Percentiles rank a stretch among this genome's conserved stretches.
Conservation (phyloP, 345 rosid species). For the Gossypium raimondii region DNA sequence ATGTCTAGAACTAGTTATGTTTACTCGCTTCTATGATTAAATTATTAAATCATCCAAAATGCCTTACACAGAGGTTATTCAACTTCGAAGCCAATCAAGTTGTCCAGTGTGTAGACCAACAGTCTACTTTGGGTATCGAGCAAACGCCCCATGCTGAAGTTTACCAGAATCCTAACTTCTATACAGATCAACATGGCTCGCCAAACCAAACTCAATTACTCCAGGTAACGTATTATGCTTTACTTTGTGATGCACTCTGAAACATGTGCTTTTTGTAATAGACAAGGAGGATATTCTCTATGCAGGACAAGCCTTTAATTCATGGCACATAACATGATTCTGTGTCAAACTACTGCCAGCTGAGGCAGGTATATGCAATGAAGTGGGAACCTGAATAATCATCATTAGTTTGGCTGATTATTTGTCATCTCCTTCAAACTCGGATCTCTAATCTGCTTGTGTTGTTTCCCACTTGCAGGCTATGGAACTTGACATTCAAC, state of each 20-base stretch:
- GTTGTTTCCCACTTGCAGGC: slow-evolving; percentile 20
- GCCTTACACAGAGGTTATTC: slow-evolving; percentile 24
- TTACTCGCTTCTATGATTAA: neutral
- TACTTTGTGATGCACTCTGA: neutral
- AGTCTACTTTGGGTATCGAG: slow-evolving; percentile 25
- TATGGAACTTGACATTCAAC: slow-evolving; percentile 27
- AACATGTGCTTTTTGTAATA: neutral
- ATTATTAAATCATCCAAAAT: neutral
- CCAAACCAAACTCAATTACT: slow-evolving; percentile 23
- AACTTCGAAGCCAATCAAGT: slow-evolving; percentile 28
- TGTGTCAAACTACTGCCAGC: slow-evolving; percentile 9
- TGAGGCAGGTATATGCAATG: slow-evolving; percentile 22
- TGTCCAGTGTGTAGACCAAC: slow-evolving; percentile 22
- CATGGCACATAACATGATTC: slow-evolving; percentile 13
- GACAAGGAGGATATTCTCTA: neutral
- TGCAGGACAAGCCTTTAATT: slow-evolving; percentile 22
- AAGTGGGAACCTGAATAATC: neutral
- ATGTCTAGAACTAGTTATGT: neutral
- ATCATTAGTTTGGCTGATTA: neutral
- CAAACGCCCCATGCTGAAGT: slow-evolving; percentile 23
- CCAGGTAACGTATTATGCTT: slow-evolving; percentile 17
- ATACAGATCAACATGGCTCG: slow-evolving; percentile 22
- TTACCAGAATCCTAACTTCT: slow-evolving; percentile 28
- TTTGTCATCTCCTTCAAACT: neutral
- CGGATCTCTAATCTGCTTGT: neutral